Evolutionary conservation across 495 filamentous ascomycete species (phyloP).

Genomic region (Penicillium samsonianum): DNA sequence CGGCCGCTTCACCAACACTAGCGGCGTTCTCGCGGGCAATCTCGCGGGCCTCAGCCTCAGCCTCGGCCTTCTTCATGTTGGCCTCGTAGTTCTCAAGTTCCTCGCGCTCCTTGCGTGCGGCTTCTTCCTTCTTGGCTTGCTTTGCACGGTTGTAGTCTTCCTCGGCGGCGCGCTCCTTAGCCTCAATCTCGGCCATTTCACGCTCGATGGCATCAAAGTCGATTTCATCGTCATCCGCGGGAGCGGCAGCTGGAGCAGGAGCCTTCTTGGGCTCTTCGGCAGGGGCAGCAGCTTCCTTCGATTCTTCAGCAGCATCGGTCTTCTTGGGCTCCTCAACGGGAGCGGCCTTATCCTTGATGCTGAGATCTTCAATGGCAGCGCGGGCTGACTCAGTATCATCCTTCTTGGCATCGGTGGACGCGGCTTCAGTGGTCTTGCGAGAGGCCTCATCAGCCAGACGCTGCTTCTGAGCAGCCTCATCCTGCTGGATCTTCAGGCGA

Average conservation of each 20-base stretch:
- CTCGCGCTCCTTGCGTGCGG: conserved; percentile 60
- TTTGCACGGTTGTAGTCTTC: conserved; percentile 62
- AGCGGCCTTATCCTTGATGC: conserved; percentile 40
- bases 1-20: conserved; percentile 39
- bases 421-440: conserved; percentile 51
- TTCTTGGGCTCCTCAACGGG: conserved; percentile 39
- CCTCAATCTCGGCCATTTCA: conserved; percentile 56
- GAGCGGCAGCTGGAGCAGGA: conserved; percentile 32
- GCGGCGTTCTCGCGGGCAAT: conserved; percentile 50
- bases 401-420: conserved; percentile 41
- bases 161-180: conserved; percentile 60
- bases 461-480: conserved; percentile 54
- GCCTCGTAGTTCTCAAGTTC: conserved; percentile 49
- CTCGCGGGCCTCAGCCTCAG: conserved; percentile 57
- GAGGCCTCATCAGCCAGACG: conserved; percentile 51
- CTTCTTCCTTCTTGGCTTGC: conserved; percentile 61
- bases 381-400: conserved; percentile 41
- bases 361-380: conserved; percentile 38
- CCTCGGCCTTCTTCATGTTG: conserved; percentile 59
- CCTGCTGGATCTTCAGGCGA: conserved; percentile 59
- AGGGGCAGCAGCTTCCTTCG: conserved; percentile 14
- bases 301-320: conserved; percentile 21
- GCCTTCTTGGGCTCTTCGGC: conserved; percentile 50
- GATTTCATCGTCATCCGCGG: conserved; percentile 47
- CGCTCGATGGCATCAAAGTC: conserved; percentile 55